Base-by-base conservation (phyloP, 805 yeast species). In the Candida coleopterorum region DNA sequence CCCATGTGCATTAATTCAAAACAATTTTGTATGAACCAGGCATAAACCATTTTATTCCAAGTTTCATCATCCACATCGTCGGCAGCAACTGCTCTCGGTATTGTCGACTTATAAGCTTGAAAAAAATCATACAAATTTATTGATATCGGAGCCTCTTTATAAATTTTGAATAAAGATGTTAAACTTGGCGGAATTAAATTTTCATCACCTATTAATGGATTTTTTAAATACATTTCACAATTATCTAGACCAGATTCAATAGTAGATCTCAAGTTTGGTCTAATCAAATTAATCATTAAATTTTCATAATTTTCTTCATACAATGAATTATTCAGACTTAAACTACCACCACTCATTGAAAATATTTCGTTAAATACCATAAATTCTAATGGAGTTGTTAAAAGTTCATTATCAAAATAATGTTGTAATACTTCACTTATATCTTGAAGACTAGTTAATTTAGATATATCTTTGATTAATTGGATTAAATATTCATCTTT, bases 1-100 rank as follows among this genome's bases (percentile, higher is more conserved):
- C 96, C 96, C 38, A 84, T 60, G 43, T 74, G 62, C 40, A 77
- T 75, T 40, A 88, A 64, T 51, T 87, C 95, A 18, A 74, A 74
- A 33, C 89, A 68, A 14, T 79, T 78, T 46, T 84, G 89, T 42
- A 84, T 60, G 52, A 88, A 88, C 76, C 93, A 76, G 3, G 86
- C 74, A 45, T 83, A 63, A 0, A 79, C 61, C 32, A 80, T 48
- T 41, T 75, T 73, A 30, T 80, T 81, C 87, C 93, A 84, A 7
- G 61, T 64, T 1, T 51, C 58, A 4, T 67, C 70, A 30, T 57
- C 55, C n/a, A 45, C 39, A 25, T 51, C 28, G 29, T 57, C 55
- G n/a, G 45, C 39, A 25, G 50, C 28, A 18, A 42, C 44, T 0
- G 41, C 37, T 12, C 23, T 12, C 4, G 32, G 30, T 9, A 53